These are phyloP conservation scores for Pseudotsuga menziesii DNA, from an alignment of 75 land plant species.

Conservation along the genomic window DNA sequence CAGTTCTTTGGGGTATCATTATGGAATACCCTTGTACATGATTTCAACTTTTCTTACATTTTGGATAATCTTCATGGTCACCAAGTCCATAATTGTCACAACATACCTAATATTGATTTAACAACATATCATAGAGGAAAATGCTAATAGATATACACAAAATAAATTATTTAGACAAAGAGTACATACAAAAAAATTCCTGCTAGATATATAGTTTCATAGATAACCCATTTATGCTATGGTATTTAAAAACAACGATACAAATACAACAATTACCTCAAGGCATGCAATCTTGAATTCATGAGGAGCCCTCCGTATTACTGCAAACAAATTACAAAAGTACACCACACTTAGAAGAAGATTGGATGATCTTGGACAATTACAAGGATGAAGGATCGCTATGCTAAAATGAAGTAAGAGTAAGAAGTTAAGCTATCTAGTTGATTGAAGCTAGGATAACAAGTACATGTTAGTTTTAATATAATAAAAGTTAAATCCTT, in stretches of 20 bases:
- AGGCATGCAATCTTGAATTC: constrained; percentile 99
- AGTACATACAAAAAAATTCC: too few relatives aligned
- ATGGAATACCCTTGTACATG: background rate
- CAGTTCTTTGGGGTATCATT: background rate
- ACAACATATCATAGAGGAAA: background rate
- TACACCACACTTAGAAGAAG: background rate
- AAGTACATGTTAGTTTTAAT: background rate
- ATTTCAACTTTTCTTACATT: too few relatives aligned
- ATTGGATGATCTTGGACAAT: too few relatives aligned
- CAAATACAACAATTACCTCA: constrained; percentile 47
- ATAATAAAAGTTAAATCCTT: background rate
- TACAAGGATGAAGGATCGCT: too few relatives aligned
- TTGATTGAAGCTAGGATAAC: background rate
- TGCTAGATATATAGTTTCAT: background rate
- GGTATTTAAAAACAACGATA: background rate
- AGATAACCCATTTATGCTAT: background rate
- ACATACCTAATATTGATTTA: background rate
- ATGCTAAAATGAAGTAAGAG: background rate
- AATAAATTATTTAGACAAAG: background rate
- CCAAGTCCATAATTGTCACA: too few relatives aligned
- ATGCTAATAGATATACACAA: background rate
- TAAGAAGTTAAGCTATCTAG: background rate
- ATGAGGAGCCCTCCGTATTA: constrained; percentile 97
- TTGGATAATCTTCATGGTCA: too few relatives aligned
- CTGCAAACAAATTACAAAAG: constrained; percentile 36